Percentiles rank a stretch among this genome's conserved stretches.
phyloP scores from a whole-genome alignment of 352 stramenopile species.

The Phytophthora uliginosa region DNA sequence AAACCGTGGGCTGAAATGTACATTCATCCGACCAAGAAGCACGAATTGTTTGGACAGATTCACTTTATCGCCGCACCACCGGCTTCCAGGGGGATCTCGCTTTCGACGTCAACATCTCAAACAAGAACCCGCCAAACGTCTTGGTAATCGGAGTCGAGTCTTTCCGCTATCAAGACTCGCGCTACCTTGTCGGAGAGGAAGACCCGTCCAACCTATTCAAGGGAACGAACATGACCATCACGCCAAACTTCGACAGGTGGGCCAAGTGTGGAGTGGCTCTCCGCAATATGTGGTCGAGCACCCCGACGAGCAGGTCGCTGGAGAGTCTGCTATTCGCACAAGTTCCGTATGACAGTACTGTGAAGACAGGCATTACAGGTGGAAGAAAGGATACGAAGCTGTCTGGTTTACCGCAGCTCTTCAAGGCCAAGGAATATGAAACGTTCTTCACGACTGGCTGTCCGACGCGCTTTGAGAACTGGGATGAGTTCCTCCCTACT shows the following conservation, averaged over 20 bases:
- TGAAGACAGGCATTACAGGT: conserved; percentile 41
- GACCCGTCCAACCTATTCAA: conserved; percentile 47
- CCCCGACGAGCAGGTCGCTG: conserved; percentile 59
- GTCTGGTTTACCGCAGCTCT: conserved; percentile 58
- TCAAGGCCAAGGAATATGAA: conserved; percentile 57
- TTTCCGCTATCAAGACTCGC: conserved; percentile 61
- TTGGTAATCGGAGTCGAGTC: conserved; percentile 63
- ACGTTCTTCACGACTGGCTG: conserved; percentile 56
- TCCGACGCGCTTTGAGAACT: conserved; percentile 51
- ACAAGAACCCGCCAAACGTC: conserved; percentile 51
- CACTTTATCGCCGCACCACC: conserved; percentile 30
- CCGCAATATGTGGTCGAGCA: conserved; percentile 67
- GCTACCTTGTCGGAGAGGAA: conserved; percentile 56
- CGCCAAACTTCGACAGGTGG: conserved; percentile 60
- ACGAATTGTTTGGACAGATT: conserved; percentile 18
- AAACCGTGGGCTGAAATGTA: conserved; percentile 17
- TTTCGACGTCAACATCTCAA: conserved; percentile 49
- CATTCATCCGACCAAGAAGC: conserved; percentile 23
- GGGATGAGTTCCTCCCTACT: conserved; percentile 49
- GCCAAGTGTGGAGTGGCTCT: conserved; percentile 57
- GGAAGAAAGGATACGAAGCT: conserved; percentile 39
- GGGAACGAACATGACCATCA: conserved; percentile 42
- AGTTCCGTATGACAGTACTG: conserved; percentile 49
- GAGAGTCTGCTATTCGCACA: conserved; percentile 66
- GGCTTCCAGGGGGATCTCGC: conserved; percentile 53